Evolutionary conservation across 2,329 filamentous ascomycete species (phyloP), one percentile per base, ranked within the genome.

Genomic region (Fusarium tjaetaba): DNA sequence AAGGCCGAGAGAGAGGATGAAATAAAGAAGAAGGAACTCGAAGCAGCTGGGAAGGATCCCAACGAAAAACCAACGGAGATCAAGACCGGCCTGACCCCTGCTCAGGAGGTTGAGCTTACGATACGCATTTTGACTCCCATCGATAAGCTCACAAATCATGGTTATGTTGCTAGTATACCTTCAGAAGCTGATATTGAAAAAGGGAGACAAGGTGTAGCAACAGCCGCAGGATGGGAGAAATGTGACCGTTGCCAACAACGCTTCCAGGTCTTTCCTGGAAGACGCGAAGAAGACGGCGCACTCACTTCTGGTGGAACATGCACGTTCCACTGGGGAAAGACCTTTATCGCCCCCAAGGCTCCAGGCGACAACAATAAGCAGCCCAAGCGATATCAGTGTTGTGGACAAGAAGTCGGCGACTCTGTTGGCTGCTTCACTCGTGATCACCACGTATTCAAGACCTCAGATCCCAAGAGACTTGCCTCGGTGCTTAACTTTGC

Each of bases 211-310:
- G 94, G 91, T 0, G 86, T 94, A 1, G 85, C 89, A 53, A 86
- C 90, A 13, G 89, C 92, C 18, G 88, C 90, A 59, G 94, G 94
- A 53, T 97, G 92, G 87, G 96, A 99, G 83, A 88, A 90, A 56
- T 99, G 96, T 78, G 95, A 97, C 78, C 92, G 96, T 26, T 99
- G 96, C 82, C 87, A 87, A 46, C 90, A 91, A 39, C 91, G 96
- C 28, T 99, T 99, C 78, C 94, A 97, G 78, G 94, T 97, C 7
- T 98, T 97, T 73, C 94, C 95, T 0, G 94, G 95, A 7, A 91
- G 96, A 46, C 89, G 95, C 61, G 89, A 91, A 66, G 88, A 91
- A 75, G 96, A 97, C 51, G 92, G 91, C 1, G 87, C 93, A 5
- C 88, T 97, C 22, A 89, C 93, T 0, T 92, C 91, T 0, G 94